Percentiles rank a stretch among this genome's conserved stretches.
These are phyloP conservation scores for Phytophthora cryptogea DNA, from an alignment of 352 stramenopile genomes.

Conservation along the genomic window DNA sequence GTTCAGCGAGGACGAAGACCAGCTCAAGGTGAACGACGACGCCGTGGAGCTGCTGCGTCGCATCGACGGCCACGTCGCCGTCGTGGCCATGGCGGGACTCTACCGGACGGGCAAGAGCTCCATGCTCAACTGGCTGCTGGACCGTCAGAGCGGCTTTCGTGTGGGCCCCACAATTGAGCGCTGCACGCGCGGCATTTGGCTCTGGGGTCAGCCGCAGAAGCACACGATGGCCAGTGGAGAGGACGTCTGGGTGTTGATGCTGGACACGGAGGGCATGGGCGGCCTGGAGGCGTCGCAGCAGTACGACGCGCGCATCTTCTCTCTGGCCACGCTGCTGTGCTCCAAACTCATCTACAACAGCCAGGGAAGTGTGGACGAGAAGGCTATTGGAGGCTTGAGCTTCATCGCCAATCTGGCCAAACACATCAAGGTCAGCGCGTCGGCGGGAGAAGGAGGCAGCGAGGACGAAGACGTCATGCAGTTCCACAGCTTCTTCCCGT, in stretches of 20 bases:
- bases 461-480: conserved; percentile 69
- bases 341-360: conserved; percentile 91
- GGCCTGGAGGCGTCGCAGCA: conserved; percentile 83
- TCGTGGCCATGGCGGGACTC: conserved; percentile 84
- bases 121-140: conserved; percentile 89
- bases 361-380: conserved; percentile 84
- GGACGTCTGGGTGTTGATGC: conserved; percentile 78
- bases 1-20: conserved; percentile 82
- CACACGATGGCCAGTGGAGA: conserved; percentile 69
- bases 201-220: conserved; percentile 75
- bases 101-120: conserved; percentile 90
- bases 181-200: conserved; percentile 88
- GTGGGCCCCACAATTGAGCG: conserved; percentile 83
- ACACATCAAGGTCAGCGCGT: conserved; percentile 78
- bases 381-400: conserved; percentile 80
- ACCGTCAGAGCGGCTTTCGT: conserved; percentile 69
- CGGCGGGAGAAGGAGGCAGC: conserved; percentile 26
- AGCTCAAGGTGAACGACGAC: conserved; percentile 82
- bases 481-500: conserved; percentile 88
- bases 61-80: conserved; percentile 78
- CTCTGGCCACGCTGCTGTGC: conserved; percentile 81
- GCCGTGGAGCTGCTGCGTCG: conserved; percentile 65
- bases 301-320: conserved; percentile 90
- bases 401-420: conserved; percentile 90
- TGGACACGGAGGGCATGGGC: conserved; percentile 89